Percentiles rank a stretch among this genome's conserved stretches.
These are phyloP conservation scores for Neofusicoccum umdonicola DNA, from an alignment of 2,329 filamentous ascomycete genomes.

Conservation along the genomic window DNA sequence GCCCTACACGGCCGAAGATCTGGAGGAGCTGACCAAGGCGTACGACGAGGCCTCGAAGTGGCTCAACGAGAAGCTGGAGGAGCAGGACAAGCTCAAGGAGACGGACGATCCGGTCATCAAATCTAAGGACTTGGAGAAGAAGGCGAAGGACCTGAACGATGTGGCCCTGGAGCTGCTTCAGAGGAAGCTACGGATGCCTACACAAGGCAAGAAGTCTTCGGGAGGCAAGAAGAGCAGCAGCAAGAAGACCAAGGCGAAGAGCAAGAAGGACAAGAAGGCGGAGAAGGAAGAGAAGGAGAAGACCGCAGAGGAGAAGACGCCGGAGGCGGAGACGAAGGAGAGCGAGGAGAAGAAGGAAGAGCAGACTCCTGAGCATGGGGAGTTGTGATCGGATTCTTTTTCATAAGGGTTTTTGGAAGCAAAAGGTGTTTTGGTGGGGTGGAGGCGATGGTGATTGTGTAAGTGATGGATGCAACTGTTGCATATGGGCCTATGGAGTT, in stretches of 20 bases:
- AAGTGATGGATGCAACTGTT: no score
- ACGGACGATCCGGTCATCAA: slow-evolving; percentile 75
- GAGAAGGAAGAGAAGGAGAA: slow-evolving; percentile 37
- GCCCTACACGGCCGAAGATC: slow-evolving; percentile 71
- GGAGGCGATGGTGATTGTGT: background rate
- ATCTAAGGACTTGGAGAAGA: slow-evolving; percentile 67
- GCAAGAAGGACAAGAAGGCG: slow-evolving; percentile 34
- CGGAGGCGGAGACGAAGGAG: slow-evolving; percentile 17
- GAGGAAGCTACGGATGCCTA: slow-evolving; percentile 57
- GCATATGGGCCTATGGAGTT: no score
- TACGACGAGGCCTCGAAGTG: slow-evolving; percentile 66
- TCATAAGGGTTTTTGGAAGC: background rate
- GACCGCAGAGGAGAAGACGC: slow-evolving; percentile 14
- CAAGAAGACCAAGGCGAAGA: slow-evolving; percentile 35
- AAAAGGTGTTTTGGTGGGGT: background rate
- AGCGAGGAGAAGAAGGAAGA: background rate
- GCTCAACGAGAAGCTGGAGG: slow-evolving; percentile 68
- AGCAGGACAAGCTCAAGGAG: slow-evolving; percentile 67
- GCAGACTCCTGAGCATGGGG: slow-evolving; percentile 14
- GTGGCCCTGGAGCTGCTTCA: slow-evolving; percentile 67
- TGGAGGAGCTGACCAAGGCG: slow-evolving; percentile 62
- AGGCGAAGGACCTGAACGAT: slow-evolving; percentile 69
- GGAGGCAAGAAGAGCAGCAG: slow-evolving; percentile 29
- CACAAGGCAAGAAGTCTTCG: slow-evolving; percentile 26
- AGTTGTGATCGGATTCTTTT: slow-evolving; percentile 14